phyloP scores from a whole-genome alignment of 768 basidiomycete species.

The Lentinula raphanica region DNA sequence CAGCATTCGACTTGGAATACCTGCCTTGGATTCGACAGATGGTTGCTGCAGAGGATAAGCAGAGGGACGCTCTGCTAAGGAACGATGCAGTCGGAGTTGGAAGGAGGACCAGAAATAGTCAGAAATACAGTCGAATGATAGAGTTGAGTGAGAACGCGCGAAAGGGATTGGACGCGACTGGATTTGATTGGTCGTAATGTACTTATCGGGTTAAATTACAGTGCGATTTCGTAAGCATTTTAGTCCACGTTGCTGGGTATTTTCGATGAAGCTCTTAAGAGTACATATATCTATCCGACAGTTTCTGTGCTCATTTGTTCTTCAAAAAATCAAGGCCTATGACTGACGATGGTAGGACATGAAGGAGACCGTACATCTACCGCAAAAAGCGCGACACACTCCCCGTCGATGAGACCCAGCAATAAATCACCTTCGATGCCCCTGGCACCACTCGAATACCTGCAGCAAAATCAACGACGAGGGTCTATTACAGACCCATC shows the following conservation, averaged over 20 bases:
- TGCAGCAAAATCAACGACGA: slow-evolving; percentile 78
- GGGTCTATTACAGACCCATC: slow-evolving; percentile 83
- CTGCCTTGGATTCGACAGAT: slow-evolving; percentile 63
- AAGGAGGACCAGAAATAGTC: slow-evolving; percentile 57
- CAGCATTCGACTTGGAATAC: slow-evolving; percentile 59
- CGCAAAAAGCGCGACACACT: background rate
- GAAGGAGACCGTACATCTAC: slow-evolving; percentile 1
- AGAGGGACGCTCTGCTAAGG: slow-evolving; percentile 24
- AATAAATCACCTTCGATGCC: slow-evolving; percentile 46
- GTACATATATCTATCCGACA: slow-evolving; percentile 4
- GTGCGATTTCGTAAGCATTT: background rate
- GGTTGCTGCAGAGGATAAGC: slow-evolving; percentile 57
- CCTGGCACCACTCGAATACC: slow-evolving; percentile 70
- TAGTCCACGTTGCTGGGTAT: slow-evolving; percentile 4
- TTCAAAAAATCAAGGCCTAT: background rate
- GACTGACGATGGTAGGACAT: background rate
- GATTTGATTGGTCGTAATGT: slow-evolving; percentile 11
- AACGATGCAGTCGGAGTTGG: slow-evolving; percentile 14
- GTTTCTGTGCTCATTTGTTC: background rate
- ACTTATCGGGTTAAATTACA: background rate
- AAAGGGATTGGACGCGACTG: slow-evolving; percentile 20
- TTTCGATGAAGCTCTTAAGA: background rate
- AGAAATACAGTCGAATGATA: slow-evolving; percentile 40
- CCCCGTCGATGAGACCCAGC: background rate
- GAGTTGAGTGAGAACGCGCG: slow-evolving; percentile 32